Conservation (phyloP, 805 yeast species). For the Kodamaea restingae region DNA sequence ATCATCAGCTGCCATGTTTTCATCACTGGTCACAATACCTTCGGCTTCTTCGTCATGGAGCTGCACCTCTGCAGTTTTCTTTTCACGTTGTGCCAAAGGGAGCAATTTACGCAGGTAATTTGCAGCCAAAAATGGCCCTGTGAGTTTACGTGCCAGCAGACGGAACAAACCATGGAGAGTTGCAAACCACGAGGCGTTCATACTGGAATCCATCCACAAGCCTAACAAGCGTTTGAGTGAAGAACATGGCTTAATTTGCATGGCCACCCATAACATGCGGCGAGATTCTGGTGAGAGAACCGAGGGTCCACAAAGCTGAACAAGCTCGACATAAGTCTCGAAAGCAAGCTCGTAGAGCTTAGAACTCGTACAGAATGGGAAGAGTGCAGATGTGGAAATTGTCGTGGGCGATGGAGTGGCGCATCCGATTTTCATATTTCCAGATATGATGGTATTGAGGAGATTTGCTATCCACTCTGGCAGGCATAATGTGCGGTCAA, state of each 20-base stretch:
- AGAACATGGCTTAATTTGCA: conserved; percentile 44
- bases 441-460: neutral
- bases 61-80: conserved; percentile 20
- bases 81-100: conserved; percentile 40
- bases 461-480: neutral
- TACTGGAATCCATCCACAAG: conserved; percentile 57
- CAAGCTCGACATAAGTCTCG: conserved; percentile 54
- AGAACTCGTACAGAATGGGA: conserved; percentile 43
- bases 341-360: conserved; percentile 43
- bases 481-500: neutral
- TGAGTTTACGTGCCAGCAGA: conserved; percentile 32
- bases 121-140: conserved; percentile 34
- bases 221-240: conserved; percentile 44
- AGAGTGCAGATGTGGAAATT: conserved; percentile 37
- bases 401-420: conserved; percentile 34
- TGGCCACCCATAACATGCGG: conserved; percentile 56
- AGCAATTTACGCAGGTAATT: conserved; percentile 38
- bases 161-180: conserved; percentile 47
- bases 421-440: conserved; percentile 26
- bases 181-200: conserved; percentile 53
- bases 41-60: conserved; percentile 41
- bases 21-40: conserved; percentile 34
- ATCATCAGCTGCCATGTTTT: conserved; percentile 36
- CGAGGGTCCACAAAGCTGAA: conserved; percentile 46
- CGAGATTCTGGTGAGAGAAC: conserved; percentile 45